phyloP scores from a whole-genome alignment of 257 asterid genomes.

The Solanum paucissectum region DNA sequence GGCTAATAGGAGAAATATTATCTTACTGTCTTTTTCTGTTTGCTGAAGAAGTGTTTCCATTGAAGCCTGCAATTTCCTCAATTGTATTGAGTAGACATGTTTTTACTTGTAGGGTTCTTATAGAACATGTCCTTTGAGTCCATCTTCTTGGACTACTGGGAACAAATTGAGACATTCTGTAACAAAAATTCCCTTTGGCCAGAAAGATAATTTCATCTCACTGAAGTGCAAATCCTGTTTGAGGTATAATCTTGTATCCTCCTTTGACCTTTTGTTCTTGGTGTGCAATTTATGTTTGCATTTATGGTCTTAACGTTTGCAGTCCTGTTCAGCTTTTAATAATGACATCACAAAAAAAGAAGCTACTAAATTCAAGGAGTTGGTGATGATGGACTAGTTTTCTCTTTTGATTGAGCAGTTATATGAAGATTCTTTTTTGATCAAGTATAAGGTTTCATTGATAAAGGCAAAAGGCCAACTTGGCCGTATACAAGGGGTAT shows the following conservation, averaged over 20 bases:
- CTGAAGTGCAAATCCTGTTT: conserved; percentile 18
- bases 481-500: background rate
- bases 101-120: conserved; percentile 15
- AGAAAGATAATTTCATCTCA: conserved; percentile 1
- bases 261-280: background rate
- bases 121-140: background rate
- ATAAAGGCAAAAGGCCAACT: background rate
- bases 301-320: background rate
- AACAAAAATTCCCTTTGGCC: background rate
- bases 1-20: background rate
- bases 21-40: background rate
- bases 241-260: conserved; percentile 4
- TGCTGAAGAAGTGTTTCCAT: background rate
- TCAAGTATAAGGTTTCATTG: background rate
- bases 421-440: background rate
- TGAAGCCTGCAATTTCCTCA: background rate
- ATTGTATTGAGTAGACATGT: background rate
- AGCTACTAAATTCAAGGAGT: background rate
- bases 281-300: background rate
- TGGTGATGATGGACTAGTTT: background rate
- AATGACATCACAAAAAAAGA: background rate
- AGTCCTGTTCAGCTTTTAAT: background rate
- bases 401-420: background rate
- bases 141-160: conserved; percentile 12
- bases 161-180: conserved; percentile 7